Evolutionary conservation across 169 alveolate genomes (phyloP), one percentile per base, ranked within the genome.

Genomic region (Plasmodium blacklocki): DNA sequence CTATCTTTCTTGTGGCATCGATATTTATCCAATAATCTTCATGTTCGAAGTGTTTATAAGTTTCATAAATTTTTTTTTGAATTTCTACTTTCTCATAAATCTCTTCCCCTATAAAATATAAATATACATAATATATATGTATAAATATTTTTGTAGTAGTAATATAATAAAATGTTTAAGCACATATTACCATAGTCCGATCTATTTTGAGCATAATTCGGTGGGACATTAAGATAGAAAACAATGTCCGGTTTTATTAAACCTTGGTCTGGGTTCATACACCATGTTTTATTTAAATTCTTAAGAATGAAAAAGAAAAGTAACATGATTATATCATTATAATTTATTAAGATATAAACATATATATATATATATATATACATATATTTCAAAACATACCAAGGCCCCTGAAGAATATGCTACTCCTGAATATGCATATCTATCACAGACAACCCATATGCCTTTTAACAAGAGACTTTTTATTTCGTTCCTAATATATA

Each of bases 401-500:
- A 91, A 90, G 8, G 98, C 98, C 2, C 99, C 99, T 9, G 97
- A 95, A 0, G 99, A 97, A 80, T 97, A 98, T 26, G 98, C 98
- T 12, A 97, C 97, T 32, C 99, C 99, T 14, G 99, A 97, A 91
- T 93, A 98, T 0, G 99, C 97, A 86, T 98, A 98, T 76, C 99
- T 83, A 73, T 98, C 99, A 86, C 97, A 93, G 2, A 98, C 88
- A 8, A 98, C 94, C 89, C 94, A 93, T 2, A 88, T 87, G 15
- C 99, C 99, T 15, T 85, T 83, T 15, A 89, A 66, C 23, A 98
- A 85, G n/a, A 72, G 72, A 19, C 88, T 54, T 59, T 80, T 83
- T 15, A 98, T 96, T 39, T 92, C 91, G 29, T 95, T 93, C 93
- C 96, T 87, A 45, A 56, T 54, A 50, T 29, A 18, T 32, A 3